phyloP scores from a whole-genome alignment of 108 stramenopile species.

The Cyclotella sp. region DNA sequence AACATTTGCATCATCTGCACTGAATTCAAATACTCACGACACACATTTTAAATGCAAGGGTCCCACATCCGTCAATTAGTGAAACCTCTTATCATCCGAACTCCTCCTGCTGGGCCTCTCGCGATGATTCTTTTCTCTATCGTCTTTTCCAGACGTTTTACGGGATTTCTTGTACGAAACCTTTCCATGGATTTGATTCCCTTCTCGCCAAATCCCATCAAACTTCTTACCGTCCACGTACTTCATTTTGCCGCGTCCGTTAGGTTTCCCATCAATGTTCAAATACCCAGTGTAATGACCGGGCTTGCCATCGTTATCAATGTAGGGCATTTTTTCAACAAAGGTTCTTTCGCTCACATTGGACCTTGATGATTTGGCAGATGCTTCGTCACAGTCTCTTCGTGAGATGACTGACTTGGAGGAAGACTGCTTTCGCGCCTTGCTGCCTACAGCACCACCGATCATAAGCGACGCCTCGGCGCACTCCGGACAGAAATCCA shows the following conservation, averaged over 20 bases:
- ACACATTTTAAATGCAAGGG: too few relatives aligned
- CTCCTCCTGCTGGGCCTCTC: neutral
- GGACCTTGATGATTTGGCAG: neutral
- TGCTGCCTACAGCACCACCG: constrained; percentile 10
- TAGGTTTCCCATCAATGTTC: constrained; percentile 7
- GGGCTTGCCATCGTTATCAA: constrained; percentile 21
- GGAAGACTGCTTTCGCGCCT: neutral
- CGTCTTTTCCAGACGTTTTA: neutral
- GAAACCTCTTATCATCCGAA: neutral
- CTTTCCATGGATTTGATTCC: constrained; percentile 16
- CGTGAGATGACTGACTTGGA: neutral
- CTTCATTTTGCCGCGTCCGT: constrained; percentile 24
- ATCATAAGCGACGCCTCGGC: constrained; percentile 27
- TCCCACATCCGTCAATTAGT: too few relatives aligned
- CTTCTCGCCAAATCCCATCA: constrained; percentile 19
- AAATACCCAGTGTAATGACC: constrained; percentile 30
- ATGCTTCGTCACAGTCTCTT: neutral
- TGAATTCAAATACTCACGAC: too few relatives aligned
- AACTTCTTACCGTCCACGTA: constrained; percentile 23
- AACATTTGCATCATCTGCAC: too few relatives aligned
- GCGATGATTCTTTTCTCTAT: neutral
- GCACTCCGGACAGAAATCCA: constrained; percentile 44
- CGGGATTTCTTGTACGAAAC: constrained; percentile 15
- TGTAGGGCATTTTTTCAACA: constrained; percentile 23
- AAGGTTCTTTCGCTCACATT: neutral